These are phyloP conservation scores for Strobilomyces echinocephalus DNA, from an alignment of 768 basidiomycete genomes.

Conservation along the genomic window DNA sequence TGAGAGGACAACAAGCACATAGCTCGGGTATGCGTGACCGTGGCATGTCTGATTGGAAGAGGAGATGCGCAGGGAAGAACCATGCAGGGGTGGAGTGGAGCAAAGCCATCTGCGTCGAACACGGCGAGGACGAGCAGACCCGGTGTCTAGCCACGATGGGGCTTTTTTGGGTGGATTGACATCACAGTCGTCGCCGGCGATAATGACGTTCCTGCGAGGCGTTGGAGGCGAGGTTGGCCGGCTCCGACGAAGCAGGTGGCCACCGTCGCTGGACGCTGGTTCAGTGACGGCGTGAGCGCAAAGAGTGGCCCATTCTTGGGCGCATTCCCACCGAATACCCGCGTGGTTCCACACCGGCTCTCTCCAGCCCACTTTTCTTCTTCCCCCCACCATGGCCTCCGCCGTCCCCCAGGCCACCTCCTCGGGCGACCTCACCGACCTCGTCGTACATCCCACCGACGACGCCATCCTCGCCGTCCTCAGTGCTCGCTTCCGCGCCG, in stretches of 20 bases:
- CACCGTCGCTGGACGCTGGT: not conserved
- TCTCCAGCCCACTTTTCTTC: not conserved
- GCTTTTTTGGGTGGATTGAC: slow-evolving; percentile 8
- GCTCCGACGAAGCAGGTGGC: not conserved
- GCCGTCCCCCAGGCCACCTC: slow-evolving; percentile 34
- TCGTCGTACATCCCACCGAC: slow-evolving; percentile 49
- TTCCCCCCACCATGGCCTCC: slow-evolving; percentile 19
- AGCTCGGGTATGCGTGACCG: slow-evolving; percentile 12
- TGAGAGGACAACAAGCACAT: not conserved
- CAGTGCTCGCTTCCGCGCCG: slow-evolving; percentile 52
- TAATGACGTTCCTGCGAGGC: not conserved
- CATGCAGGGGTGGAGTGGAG: slow-evolving; percentile 6
- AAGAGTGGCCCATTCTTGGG: not conserved
- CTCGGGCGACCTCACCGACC: slow-evolving; percentile 47
- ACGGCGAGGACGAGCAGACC: not conserved
- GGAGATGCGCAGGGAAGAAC: slow-evolving; percentile 5
- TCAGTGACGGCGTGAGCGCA: not conserved
- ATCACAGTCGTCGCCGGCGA: not conserved
- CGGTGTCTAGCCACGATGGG: not conserved
- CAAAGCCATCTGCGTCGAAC: slow-evolving; percentile 1
- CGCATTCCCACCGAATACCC: not conserved
- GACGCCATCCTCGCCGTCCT: slow-evolving; percentile 54
- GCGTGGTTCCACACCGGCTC: not conserved
- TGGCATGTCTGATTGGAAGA: slow-evolving; percentile 6
- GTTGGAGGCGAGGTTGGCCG: not conserved